Evolutionary conservation across 129 eudicot species (phyloP).

Genomic region (Logfia minima): DNA sequence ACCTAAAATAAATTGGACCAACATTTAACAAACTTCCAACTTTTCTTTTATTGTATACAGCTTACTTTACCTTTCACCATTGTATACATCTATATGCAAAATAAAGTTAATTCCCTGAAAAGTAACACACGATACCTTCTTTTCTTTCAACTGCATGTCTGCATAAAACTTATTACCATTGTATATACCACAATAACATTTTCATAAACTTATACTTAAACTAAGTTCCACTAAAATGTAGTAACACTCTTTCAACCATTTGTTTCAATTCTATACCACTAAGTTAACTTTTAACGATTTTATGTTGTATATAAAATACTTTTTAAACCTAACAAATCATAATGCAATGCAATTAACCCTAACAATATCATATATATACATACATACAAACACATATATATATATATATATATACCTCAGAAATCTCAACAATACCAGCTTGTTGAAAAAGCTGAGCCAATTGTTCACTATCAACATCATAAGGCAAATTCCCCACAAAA

Average conservation of each 20-base stretch:
- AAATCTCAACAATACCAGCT: constrained; percentile 84
- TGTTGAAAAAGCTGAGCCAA: constrained; percentile 72
- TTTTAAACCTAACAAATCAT: too few species aligned
- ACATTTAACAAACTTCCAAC: not conserved
- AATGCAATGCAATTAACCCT: not conserved
- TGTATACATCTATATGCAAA: not conserved
- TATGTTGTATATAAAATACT: not conserved
- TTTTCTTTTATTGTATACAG: not conserved
- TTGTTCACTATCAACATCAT: constrained; percentile 70
- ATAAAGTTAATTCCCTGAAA: too few species aligned
- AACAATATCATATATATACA: not conserved
- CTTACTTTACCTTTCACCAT: not conserved
- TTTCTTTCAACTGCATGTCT: not conserved
- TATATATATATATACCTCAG: constrained; percentile 48
- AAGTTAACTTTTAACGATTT: too few species aligned
- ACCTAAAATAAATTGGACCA: not conserved
- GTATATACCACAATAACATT: not conserved
- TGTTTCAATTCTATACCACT: not conserved
- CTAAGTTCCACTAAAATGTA: not conserved
- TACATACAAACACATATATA: not conserved
- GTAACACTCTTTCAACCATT: not conserved
- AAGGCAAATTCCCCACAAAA: constrained; percentile 82
- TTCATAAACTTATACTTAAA: not conserved
- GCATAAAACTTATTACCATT: not conserved
- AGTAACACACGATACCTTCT: too few species aligned